phyloP scores from a whole-genome alignment of 208 protist genomes.

The Trypanosoma mega region DNA sequence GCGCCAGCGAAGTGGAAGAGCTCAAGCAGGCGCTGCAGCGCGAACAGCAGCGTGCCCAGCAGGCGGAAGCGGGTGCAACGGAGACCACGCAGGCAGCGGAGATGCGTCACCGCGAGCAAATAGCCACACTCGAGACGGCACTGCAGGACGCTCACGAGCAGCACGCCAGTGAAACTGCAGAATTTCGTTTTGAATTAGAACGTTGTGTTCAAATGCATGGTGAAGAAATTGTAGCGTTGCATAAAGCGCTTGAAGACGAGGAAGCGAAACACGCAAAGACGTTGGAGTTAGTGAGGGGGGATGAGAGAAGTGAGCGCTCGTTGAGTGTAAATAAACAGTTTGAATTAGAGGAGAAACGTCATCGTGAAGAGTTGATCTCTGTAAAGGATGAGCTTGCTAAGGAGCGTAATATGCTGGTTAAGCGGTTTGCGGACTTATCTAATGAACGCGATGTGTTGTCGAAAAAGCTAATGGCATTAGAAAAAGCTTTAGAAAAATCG shows the following conservation, averaged over 20 bases:
- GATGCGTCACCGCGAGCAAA: constrained; percentile 21
- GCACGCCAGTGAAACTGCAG: constrained; percentile 32
- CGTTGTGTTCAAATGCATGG: constrained; percentile 14
- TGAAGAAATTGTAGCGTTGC: constrained; percentile 9
- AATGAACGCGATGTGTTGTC: background rate
- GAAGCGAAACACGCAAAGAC: constrained; percentile 9
- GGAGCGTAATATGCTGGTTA: constrained; percentile 16
- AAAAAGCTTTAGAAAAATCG: background rate
- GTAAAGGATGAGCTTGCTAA: constrained; percentile 22
- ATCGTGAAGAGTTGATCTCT: constrained; percentile 2
- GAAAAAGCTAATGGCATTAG: background rate
- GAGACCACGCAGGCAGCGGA: constrained; percentile 1
- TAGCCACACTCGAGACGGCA: constrained; percentile 4
- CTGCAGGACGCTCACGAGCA: constrained; percentile 39
- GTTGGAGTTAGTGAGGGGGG: constrained; percentile 9
- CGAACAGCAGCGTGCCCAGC: background rate
- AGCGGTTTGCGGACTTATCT: background rate
- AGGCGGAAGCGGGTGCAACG: constrained; percentile 10
- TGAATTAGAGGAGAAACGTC: background rate
- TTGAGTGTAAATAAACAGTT: background rate
- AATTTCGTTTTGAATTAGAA: too few relatives aligned
- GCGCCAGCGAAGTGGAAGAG: constrained; percentile 31
- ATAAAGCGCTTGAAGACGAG: background rate
- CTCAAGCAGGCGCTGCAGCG: constrained; percentile 15
- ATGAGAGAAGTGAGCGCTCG: constrained; percentile 1